Percentiles rank a stretch among this genome's conserved stretches.
Conservation (phyloP, 2,329 filamentous ascomycete genomes). For the Trichophyton mentagrophytes region DNA sequence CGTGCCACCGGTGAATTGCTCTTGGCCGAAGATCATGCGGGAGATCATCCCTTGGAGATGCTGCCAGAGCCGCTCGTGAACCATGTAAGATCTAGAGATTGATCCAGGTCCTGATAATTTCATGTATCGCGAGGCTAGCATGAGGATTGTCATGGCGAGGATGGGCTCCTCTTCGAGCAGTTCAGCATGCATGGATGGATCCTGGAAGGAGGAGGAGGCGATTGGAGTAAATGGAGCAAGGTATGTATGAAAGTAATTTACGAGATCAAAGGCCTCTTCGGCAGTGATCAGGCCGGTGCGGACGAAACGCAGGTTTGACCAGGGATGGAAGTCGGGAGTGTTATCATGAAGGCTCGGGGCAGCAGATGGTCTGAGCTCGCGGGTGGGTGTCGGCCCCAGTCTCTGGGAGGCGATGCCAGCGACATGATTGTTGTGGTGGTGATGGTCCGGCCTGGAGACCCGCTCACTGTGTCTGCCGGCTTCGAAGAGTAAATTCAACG, state of each 20-base stretch:
- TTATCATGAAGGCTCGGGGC: slow-evolving; percentile 9
- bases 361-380: slow-evolving; percentile 7
- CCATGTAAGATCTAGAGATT: slow-evolving; percentile 63
- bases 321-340: slow-evolving; percentile 55
- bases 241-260: slow-evolving; percentile 81
- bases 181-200: slow-evolving; percentile 59
- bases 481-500: slow-evolving; percentile 14
- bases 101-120: slow-evolving; percentile 60
- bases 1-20: slow-evolving; percentile 70
- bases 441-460: slow-evolving; percentile 4
- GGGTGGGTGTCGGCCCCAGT: background rate
- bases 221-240: slow-evolving; percentile 79
- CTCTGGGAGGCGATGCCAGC: background rate
- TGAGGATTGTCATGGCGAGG: slow-evolving; percentile 69
- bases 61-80: slow-evolving; percentile 81
- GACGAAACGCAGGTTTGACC: slow-evolving; percentile 76
- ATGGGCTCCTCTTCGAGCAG: slow-evolving; percentile 80
- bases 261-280: slow-evolving; percentile 72
- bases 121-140: slow-evolving; percentile 74
- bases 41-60: slow-evolving; percentile 84
- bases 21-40: slow-evolving; percentile 80
- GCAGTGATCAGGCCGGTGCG: slow-evolving; percentile 83
- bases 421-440: too few relatives aligned
- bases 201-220: slow-evolving; percentile 69
- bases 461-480: slow-evolving; percentile 15